phyloP scores from a whole-genome alignment of 2,329 filamentous ascomycete species.

The Phialophora expanda region DNA sequence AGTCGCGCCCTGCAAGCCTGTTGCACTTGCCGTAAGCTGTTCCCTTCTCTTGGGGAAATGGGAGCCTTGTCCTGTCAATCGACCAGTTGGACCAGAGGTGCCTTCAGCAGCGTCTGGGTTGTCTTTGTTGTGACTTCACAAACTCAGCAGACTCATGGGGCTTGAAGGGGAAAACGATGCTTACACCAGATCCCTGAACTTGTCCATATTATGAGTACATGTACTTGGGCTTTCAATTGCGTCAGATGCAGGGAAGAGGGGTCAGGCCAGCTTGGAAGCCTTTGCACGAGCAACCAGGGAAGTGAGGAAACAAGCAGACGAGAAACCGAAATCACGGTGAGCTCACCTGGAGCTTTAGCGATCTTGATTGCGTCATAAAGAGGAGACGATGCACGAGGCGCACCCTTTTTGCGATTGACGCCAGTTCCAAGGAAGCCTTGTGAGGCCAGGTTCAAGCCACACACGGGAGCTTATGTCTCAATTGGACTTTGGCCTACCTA shows the following conservation, averaged over 20 bases:
- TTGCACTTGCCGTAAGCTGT: conserved; percentile 2
- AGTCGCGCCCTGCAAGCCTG: background rate
- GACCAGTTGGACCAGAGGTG: conserved; percentile 11
- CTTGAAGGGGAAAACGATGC: conserved; percentile 3
- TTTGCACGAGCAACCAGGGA: background rate
- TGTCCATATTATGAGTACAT: conserved; percentile 34
- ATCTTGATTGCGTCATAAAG: conserved; percentile 6
- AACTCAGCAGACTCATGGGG: conserved; percentile 1
- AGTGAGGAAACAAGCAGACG: conserved; percentile 4
- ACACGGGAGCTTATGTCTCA: conserved; percentile 3
- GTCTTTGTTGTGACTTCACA: conserved; percentile 19
- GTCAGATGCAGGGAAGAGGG: background rate
- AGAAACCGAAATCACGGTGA: conserved; percentile 18
- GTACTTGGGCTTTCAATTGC: background rate
- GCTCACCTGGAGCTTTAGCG: background rate
- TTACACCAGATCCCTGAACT: conserved; percentile 45
- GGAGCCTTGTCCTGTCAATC: conserved; percentile 36
- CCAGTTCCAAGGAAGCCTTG: background rate
- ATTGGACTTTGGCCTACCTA: conserved; percentile 8
- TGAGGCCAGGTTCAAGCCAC: conserved; percentile 10
- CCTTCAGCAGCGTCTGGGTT: conserved; percentile 15
- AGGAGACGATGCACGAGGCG: background rate
- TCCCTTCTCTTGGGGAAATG: conserved; percentile 31
- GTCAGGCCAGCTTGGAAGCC: background rate
- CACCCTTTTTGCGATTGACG: background rate